A percentile compares a stretch with the other conserved stretches of the same genome.
phyloP scores from a whole-genome alignment of 495 filamentous ascomycete species.

The Neurospora sp. region DNA sequence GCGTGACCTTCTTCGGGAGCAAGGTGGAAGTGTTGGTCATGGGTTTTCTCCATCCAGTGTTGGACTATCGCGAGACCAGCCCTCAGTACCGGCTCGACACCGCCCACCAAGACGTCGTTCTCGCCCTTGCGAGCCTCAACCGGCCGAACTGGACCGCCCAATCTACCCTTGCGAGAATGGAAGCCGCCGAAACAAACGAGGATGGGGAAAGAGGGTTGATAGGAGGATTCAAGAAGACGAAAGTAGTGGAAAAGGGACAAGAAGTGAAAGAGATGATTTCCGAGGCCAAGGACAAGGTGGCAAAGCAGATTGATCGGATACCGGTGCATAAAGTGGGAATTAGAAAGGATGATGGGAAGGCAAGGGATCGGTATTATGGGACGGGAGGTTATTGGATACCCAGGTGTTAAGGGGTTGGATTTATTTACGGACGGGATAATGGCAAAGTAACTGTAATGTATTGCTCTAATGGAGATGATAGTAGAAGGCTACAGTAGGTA shows the following conservation, averaged over 20 bases:
- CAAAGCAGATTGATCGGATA: conserved; percentile 36
- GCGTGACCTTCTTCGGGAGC: conserved; percentile 21
- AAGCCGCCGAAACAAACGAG: conserved; percentile 19
- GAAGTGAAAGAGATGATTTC: not conserved
- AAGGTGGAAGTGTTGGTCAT: conserved; percentile 44
- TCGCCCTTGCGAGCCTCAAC: conserved; percentile 40
- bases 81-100: conserved; percentile 32
- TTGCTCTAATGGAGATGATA: not conserved
- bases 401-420: conserved; percentile 6
- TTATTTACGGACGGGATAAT: not conserved
- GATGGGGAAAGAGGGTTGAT: conserved; percentile 25
- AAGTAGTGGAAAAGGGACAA: conserved; percentile 27
- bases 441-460: not conserved
- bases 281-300: not conserved
- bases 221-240: conserved; percentile 22
- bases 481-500: not conserved
- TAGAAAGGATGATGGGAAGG: conserved; percentile 37
- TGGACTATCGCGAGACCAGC: conserved; percentile 15
- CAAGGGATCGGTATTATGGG: conserved; percentile 35
- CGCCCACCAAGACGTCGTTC: conserved; percentile 39
- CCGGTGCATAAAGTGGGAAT: conserved; percentile 48
- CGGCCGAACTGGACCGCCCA: conserved; percentile 46
- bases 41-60: conserved; percentile 40
- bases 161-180: conserved; percentile 11
- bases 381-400: conserved; percentile 35